Base-by-base conservation (phyloP, 1,284 basidiomycete species). In the Trichosporon sp. region DNA sequence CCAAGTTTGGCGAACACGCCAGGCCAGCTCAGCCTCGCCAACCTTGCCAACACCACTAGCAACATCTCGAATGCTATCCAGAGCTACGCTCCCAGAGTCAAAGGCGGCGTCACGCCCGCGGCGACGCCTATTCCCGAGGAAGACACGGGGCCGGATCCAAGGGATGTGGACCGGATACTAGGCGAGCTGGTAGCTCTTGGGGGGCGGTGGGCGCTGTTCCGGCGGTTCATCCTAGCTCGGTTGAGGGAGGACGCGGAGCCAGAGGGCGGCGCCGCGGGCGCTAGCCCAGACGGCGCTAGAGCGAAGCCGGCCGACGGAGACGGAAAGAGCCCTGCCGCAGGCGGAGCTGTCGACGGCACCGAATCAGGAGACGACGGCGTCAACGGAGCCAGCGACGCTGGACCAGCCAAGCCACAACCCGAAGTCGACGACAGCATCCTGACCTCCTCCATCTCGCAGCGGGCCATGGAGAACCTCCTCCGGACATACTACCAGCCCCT, bases 151-250 rank as follows among this genome's bases (percentile, higher is more conserved):
- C 83, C 91, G 1, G 94, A 98, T 76, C 88, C 90, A 13, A 85
- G 92, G 61, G 94, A 97, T 74, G 88, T 96, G 7, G 95, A 99
- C 80, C 89, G 89, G 69, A 83, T 92, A 0, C 76, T 97, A 14
- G 88, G 88, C 6, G 96, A 99, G 81, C 82, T 91, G 4, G 88
- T 93, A 13, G 89, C 88, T 6, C 92, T 99, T 85, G 87, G 89
- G 34, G 88, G 93, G 7, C 84, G 95, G 60, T 99, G 95, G 95
- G 87, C 88, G 62, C 80, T 97, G 61, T 96, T 98, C 81, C 85
- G 88, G 59, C 88, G 91, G 59, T 99, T 98, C 75, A 81, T 99
- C 37, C 82, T 86, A 52, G 88, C 89, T 62, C 85, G 89, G 44
- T 21, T 69, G 13, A 23, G 31, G 31, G 21, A 36, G 25, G 32